A percentile compares a stretch with the other conserved stretches of the same genome.
Conservation (phyloP, 78 protist genomes). For the Protostelium mycophagum region DNA sequence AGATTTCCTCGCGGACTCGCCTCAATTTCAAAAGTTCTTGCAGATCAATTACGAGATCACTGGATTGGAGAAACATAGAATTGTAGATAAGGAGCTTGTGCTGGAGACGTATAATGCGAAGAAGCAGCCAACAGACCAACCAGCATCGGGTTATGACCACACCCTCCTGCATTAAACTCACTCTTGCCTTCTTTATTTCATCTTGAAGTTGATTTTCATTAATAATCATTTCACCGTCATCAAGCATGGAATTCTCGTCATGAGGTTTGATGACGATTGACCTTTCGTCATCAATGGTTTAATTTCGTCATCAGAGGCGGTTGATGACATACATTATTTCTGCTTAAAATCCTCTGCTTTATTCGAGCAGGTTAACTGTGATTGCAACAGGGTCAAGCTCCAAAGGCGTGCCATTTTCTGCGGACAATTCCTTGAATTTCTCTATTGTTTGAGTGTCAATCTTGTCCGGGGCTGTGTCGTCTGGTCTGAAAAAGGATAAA, state of each 20-base stretch:
- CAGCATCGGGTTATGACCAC: not conserved
- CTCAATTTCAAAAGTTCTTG: slow-evolving; percentile 49
- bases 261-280: too few species aligned
- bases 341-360: too few species aligned
- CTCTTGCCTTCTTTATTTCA: too few species aligned
- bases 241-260: too few species aligned
- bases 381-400: not conserved
- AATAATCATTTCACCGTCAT: too few species aligned
- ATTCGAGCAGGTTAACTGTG: not conserved
- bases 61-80: not conserved
- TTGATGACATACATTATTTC: too few species aligned
- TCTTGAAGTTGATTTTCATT: too few species aligned
- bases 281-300: too few species aligned
- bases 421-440: not conserved
- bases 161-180: not conserved
- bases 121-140: not conserved
- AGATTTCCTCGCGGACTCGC: slow-evolving; percentile 58
- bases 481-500: not conserved
- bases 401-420: not conserved
- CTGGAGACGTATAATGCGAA: not conserved
- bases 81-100: not conserved
- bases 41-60: slow-evolving; percentile 12
- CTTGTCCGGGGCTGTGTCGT: not conserved
- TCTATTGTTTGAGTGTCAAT: not conserved
- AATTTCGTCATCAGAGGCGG: too few species aligned